Base-by-base conservation (phyloP, 768 basidiomycete genomes). In the Lactarius psammicola region DNA sequence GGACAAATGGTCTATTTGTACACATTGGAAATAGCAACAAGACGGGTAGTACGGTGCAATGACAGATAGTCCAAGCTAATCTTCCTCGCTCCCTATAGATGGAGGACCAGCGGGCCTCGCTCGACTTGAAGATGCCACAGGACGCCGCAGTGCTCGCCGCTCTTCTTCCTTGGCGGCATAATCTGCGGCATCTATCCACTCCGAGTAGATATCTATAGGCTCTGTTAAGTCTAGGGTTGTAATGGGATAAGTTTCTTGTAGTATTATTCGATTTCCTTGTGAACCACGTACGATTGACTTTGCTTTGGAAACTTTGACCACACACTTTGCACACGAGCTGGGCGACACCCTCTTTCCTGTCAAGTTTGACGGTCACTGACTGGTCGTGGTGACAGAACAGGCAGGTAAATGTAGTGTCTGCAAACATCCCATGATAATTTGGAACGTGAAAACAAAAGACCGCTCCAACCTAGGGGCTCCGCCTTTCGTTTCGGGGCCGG, bases 321-420 rank as follows among this genome's bases (percentile, higher is more conserved):
- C 92, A 94, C 18, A 94, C 84, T 77, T 86, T 85, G 77, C 92
- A 94, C 23, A 87, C 85, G 40, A 94, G 80, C 72, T 90, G 85
- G 11, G 88, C 92, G 11, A 94, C 77, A 3, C 90, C 89, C 72
- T 93, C 92, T 75, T 94, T 94, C 73, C 89, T 82, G 77, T 94
- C 92, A 61, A 94, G 78, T 72, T 90, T 82, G 40, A 94, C 90
- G 17, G 87, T 89, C 57, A 94, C 91, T 26, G 92, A 91, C 74
- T 89, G 91, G 75, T 94, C 90, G 75, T 94, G 92, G 77, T 94
- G 87, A 74, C 92, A 94, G 76, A 92, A 94, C 17, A 94, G 78
- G 75, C 92, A 94, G 31, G 90, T 91, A 75, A 94, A 94, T 40
- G 86, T 82, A 11, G 88, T 89, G 71, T 94, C 92, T 94, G 75